Conservation (phyloP, 108 stramenopile genomes). For the Pseudonitzschia multiseries region DNA sequence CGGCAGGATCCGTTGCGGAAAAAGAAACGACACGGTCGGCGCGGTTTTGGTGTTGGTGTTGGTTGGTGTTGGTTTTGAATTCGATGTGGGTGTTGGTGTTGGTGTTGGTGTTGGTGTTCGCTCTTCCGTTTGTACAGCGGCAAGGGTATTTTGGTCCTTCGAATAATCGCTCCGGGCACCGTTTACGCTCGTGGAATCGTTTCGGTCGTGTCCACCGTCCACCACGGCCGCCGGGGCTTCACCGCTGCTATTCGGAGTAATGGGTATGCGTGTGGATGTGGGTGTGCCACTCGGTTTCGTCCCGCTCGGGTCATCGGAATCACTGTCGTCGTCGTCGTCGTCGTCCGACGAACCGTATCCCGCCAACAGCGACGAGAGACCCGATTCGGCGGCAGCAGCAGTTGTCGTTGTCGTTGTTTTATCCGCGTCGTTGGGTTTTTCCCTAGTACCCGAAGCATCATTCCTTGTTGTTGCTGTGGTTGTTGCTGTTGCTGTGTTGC, state of each 20-base stretch:
- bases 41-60: neutral
- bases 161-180: neutral
- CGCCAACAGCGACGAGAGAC: conserved; percentile 60
- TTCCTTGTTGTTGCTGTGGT: too few species aligned
- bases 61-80: neutral
- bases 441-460: too few species aligned
- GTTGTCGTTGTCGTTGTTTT: too few species aligned
- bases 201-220: neutral
- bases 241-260: too few species aligned
- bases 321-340: neutral
- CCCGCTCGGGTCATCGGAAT: neutral
- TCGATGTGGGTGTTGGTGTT: neutral
- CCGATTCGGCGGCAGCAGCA: conserved; percentile 18
- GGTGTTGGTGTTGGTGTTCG: neutral
- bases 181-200: neutral
- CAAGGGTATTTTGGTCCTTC: too few species aligned
- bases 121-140: too few species aligned
- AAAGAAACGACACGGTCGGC: conserved; percentile 51
- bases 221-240: neutral
- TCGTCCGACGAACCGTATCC: conserved; percentile 76
- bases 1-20: conserved; percentile 47
- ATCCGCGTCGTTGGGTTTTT: neutral
- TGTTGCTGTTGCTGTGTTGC: conserved; percentile 11
- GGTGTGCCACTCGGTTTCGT: conserved; percentile 3
- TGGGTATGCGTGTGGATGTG: too few species aligned